Percentiles rank a stretch among this genome's conserved stretches.
phyloP scores from a whole-genome alignment of 768 basidiomycete genomes.

The Vararia minispora region DNA sequence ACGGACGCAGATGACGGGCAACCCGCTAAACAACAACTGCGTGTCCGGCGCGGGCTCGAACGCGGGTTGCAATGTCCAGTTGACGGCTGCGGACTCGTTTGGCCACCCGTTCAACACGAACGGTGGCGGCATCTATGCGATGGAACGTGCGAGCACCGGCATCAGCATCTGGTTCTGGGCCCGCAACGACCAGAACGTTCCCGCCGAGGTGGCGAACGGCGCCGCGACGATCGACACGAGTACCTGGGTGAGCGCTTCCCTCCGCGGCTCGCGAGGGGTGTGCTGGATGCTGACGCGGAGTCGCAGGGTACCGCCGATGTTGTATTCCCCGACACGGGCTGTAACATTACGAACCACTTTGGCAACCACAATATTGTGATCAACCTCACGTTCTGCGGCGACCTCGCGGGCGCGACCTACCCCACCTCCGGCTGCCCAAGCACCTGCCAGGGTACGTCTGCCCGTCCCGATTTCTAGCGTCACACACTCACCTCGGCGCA shows the following conservation, averaged over 20 bases:
- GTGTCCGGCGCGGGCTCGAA: slow-evolving; percentile 36
- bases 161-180: slow-evolving; percentile 38
- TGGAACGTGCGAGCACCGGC: slow-evolving; percentile 16
- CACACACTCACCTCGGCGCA: not conserved
- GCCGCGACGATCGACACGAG: slow-evolving; percentile 15
- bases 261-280: not conserved
- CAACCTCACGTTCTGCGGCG: slow-evolving; percentile 16
- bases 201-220: slow-evolving; percentile 16
- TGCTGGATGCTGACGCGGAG: not conserved
- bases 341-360: slow-evolving; percentile 27
- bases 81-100: slow-evolving; percentile 30
- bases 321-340: slow-evolving; percentile 23
- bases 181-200: slow-evolving; percentile 18
- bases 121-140: slow-evolving; percentile 49
- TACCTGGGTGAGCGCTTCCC: slow-evolving; percentile 20
- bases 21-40: slow-evolving; percentile 33
- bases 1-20: slow-evolving; percentile 30
- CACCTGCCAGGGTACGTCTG: slow-evolving; percentile 7
- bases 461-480: not conserved
- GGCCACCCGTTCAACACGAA: slow-evolving; percentile 46
- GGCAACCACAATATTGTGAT: slow-evolving; percentile 25
- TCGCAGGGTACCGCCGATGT: slow-evolving; percentile 23
- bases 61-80: slow-evolving; percentile 43
- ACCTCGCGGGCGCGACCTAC: not conserved
- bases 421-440: not conserved